A percentile compares a stretch with the other conserved stretches of the same genome.
phyloP scores from a whole-genome alignment of 129 eudicot genomes.

The Scalesia atractyloides region DNA sequence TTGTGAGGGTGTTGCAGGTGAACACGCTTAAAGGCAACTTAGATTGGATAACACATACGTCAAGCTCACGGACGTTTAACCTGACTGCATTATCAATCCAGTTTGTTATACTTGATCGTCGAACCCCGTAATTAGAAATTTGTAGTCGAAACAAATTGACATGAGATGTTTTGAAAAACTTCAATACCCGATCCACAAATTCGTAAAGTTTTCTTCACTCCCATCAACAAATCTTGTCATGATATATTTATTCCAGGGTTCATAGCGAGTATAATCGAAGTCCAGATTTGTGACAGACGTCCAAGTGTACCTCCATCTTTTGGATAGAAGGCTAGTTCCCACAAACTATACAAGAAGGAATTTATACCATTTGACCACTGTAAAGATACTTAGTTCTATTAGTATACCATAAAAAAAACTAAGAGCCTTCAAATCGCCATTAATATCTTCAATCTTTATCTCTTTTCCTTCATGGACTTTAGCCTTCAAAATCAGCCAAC shows the following conservation, averaged over 20 bases:
- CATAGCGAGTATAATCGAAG: not conserved
- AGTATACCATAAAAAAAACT: too few species aligned
- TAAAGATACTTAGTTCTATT: too few species aligned
- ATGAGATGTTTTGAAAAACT: slow-evolving; percentile 4
- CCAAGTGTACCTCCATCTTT: too few species aligned
- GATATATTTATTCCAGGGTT: too few species aligned
- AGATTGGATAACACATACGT: not conserved
- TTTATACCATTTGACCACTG: too few species aligned
- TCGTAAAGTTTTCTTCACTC: too few species aligned
- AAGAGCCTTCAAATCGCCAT: too few species aligned
- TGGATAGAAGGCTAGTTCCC: not conserved
- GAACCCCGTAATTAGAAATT: not conserved
- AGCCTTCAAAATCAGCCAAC: too few species aligned
- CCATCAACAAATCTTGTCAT: too few species aligned
- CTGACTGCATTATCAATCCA: not conserved
- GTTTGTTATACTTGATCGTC: not conserved
- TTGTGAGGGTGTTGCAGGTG: slow-evolving; percentile 31
- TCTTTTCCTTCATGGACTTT: too few species aligned
- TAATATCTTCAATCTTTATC: too few species aligned
- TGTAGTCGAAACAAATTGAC: not conserved
- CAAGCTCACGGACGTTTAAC: slow-evolving; percentile 21
- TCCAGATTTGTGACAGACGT: not conserved
- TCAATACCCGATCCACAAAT: slow-evolving; percentile 6
- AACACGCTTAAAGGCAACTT: slow-evolving; percentile 17
- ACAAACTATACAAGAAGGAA: too few species aligned